Evolutionary conservation across 139 green algal genomes (phyloP).

Genomic region (Chlorella sp.): DNA sequence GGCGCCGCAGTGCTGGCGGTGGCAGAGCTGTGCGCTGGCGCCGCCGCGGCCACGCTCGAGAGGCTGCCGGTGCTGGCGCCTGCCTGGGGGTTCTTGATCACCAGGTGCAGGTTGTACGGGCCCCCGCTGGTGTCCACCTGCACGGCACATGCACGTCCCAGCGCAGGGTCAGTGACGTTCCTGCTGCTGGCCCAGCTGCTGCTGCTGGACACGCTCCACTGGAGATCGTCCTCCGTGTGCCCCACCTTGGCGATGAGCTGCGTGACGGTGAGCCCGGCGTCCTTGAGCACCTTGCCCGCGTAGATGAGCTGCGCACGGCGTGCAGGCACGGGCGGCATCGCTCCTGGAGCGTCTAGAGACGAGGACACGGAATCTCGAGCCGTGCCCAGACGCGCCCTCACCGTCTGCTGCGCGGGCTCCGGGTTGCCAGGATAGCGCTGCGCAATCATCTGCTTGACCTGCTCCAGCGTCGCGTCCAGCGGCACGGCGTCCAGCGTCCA

Average conservation of each 20-base stretch:
- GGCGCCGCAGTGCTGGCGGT: neutral
- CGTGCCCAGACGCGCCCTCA: too few relatives aligned
- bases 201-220: neutral
- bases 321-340: neutral
- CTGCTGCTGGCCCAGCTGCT: neutral
- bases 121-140: slow-evolving; percentile 22
- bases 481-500: neutral
- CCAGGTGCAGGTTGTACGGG: slow-evolving; percentile 51
- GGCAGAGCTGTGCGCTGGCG: neutral
- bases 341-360: neutral
- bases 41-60: neutral
- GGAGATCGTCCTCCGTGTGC: neutral
- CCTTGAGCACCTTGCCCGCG: slow-evolving; percentile 55
- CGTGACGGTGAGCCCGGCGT: slow-evolving; percentile 8
- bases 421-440: slow-evolving; percentile 26
- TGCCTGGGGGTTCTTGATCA: slow-evolving; percentile 37
- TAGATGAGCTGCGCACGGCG: slow-evolving; percentile 52
- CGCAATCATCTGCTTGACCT: slow-evolving; percentile 19
- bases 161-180: neutral
- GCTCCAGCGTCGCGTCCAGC: slow-evolving; percentile 17
- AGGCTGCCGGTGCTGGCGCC: neutral
- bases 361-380: too few relatives aligned
- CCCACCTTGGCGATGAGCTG: slow-evolving; percentile 32
- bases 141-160: neutral
- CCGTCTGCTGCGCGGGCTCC: slow-evolving; percentile 22